Base-by-base conservation (phyloP, 163 green algal genomes). In the Scenedesmus sp. region DNA sequence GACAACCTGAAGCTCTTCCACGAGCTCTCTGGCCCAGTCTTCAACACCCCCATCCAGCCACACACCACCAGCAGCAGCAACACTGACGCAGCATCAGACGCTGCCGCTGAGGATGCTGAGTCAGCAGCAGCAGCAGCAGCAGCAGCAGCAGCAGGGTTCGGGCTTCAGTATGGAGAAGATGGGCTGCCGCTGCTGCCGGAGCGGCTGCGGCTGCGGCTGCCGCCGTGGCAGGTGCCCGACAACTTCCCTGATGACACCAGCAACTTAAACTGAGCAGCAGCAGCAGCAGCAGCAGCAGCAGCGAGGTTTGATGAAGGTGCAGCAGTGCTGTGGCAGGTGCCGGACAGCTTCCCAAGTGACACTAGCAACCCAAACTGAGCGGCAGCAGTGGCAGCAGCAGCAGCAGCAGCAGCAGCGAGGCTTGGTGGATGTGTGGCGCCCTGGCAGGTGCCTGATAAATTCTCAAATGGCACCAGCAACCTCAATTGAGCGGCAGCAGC, bases 1-100 rank as follows among this genome's bases (percentile, higher is more conserved):
- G 82, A 95, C 90, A 94, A 95, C 79, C 87, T 95, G 57, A 92
- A 91, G 67, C 84, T 95, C 46, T 94, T 95, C 88, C 93, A 94
- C 64, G 93, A 95, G 92, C 83, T 95, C 8, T 81, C 79, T n/a
- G 91, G 91, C 15, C 88, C 90, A 4, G 76, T 94, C 23, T 91
- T 89, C 84, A 89, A 89, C 20, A 60, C 67, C n/a, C 54, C 67
- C 86, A 79, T 90, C 8, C 66, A 84, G 55, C 86, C 86, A 5
- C 54, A 34, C 52, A 56, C 10, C 67, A 84, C 23, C 62, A 82
- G 46, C 62, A 82, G 20, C 12, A 26, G 16, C 46, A n/a, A 4
- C 84, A 56, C 57, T 20, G 64, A 16, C 10, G 26, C 57, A 66
- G 64, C 67, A 64, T 67, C 85, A 66, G 85, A n/a, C 20, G 74